phyloP scores from a whole-genome alignment of 768 basidiomycete genomes.

The Lactarius deliciosus region DNA sequence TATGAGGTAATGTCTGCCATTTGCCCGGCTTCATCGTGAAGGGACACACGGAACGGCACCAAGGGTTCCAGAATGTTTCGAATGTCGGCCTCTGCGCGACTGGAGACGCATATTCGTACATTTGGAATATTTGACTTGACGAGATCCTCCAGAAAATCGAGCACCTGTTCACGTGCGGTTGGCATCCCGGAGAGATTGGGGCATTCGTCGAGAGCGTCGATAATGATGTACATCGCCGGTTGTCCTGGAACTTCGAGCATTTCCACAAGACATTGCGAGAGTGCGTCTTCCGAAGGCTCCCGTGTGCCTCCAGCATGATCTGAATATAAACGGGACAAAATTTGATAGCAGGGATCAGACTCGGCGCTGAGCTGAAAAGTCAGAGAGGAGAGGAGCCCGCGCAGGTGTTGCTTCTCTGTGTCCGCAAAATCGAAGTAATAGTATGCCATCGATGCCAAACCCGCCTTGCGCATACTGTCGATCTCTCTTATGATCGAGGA shows the following conservation, averaged over 20 bases:
- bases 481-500: conserved; percentile 4
- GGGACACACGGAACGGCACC: neutral
- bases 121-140: neutral
- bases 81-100: conserved; percentile 13
- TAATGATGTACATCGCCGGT: neutral
- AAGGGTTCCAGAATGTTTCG: neutral
- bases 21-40: conserved; percentile 10
- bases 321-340: conserved; percentile 1
- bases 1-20: neutral
- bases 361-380: neutral
- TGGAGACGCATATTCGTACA: conserved; percentile 7
- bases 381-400: conserved; percentile 6
- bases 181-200: neutral
- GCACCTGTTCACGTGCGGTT: neutral
- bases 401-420: neutral
- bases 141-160: neutral
- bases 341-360: neutral
- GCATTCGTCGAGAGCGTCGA: conserved; percentile 18
- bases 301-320: neutral
- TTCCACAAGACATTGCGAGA: conserved; percentile 4
- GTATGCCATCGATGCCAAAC: conserved; percentile 4
- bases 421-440: conserved; percentile 18
- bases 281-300: neutral
- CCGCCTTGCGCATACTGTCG: neutral
- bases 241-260: neutral